Evolutionary conservation across 192 early-diverging fungal species (phyloP), one percentile per base, ranked within the genome.

Genomic region (Allomyces javanicus): DNA sequence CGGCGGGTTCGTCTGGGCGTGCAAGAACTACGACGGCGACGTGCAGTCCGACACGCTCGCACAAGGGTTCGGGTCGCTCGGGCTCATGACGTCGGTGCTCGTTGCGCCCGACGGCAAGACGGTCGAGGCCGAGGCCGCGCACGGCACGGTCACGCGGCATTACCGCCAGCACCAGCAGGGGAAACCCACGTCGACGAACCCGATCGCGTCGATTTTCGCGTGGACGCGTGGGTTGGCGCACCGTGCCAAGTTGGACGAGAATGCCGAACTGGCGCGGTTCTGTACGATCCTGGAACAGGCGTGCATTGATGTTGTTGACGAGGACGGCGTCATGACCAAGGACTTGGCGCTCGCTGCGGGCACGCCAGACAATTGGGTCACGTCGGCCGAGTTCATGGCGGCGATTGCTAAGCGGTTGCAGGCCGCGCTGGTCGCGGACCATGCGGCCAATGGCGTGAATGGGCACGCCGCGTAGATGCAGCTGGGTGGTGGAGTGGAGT

Each of bases 141-240:
- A 98, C 75, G 95, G 95, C 69, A 93, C 93, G n/a, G 94, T 96
- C 63, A 94, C 92, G 22, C 85, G 92, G 62, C 92, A 93, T 75
- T 93, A 88, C 82, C 82, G 88, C 65, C 89, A 94, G 75, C 91
- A 98, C 81, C 95, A 98, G 76, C 87, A 90, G 77, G 95, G 95
- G 67, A 84, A 87, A 25, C 83, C 89, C 70, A 98, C 95, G 6
- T 87, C 86, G 27, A 98, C 95, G 72, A 98, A 98, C 85, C 90
- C 95, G 0, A 89, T 98, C 65, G 95, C 95, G 24, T 89, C 87
- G 43, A 96, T 98, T 75, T 98, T 92, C 73, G 95, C 95, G 55
- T 91, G 89, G 89, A 86, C 91, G 50, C 89, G 93, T 58, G 95
- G 95, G 64, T 79, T 98, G 62, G 87, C 83, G 33, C 93, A 96